phyloP scores from a whole-genome alignment of 306 rosid genomes.

The Gynostemma pentaphyllum region DNA sequence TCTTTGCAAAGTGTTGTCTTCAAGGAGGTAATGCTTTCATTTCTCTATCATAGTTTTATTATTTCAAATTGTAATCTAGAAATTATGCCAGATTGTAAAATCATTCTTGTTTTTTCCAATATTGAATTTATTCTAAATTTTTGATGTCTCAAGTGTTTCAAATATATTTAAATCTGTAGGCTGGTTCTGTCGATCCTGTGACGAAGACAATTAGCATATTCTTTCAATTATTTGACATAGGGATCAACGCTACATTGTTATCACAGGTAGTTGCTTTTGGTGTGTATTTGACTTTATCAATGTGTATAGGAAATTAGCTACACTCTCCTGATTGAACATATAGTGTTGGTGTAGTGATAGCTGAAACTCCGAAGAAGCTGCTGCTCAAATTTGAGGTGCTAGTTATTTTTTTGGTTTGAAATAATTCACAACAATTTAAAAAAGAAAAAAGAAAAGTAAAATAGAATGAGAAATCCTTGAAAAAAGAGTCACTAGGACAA shows the following conservation, averaged over 20 bases:
- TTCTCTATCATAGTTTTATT: background rate
- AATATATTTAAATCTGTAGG: constrained; percentile 25
- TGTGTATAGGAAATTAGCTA: background rate
- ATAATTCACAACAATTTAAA: too few relatives aligned
- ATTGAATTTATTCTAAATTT: background rate
- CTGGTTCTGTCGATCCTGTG: constrained; percentile 97
- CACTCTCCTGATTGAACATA: background rate
- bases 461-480: too few relatives aligned
- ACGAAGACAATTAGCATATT: constrained; percentile 76
- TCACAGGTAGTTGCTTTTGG: constrained; percentile 53
- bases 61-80: background rate
- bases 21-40: constrained; percentile 59
- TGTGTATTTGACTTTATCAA: background rate
- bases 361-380: too few relatives aligned
- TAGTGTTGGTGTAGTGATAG: too few relatives aligned
- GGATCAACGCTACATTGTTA: constrained; percentile 79
- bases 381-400: too few relatives aligned
- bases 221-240: constrained; percentile 92
- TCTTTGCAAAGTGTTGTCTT: constrained; percentile 97
- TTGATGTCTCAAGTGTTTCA: background rate
- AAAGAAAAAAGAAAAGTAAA: too few relatives aligned
- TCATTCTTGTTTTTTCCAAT: background rate
- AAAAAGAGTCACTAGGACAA: too few relatives aligned
- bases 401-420: too few relatives aligned
- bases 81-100: background rate